Evolutionary conservation across 2,329 filamentous ascomycete species (phyloP).

Genomic region (Aciculosporium take): DNA sequence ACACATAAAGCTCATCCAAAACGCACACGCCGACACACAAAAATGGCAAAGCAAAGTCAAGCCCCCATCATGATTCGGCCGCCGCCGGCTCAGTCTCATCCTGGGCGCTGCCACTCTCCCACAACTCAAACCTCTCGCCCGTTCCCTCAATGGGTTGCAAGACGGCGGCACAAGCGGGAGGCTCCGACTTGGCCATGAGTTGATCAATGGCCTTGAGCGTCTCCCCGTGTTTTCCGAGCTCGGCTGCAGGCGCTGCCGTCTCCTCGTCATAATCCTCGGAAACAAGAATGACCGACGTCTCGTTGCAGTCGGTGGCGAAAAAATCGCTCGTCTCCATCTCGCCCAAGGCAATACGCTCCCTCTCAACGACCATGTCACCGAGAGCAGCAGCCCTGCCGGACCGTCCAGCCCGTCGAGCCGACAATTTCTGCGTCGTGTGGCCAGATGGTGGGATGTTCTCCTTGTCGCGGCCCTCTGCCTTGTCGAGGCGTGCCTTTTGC

Average conservation of each 20-base stretch:
- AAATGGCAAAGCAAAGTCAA: background rate
- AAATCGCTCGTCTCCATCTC: conserved; percentile 56
- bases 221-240: conserved; percentile 8
- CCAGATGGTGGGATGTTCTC: conserved; percentile 76
- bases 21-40: background rate
- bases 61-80: conserved; percentile 12
- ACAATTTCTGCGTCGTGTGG: conserved; percentile 48
- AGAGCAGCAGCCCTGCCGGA: conserved; percentile 13
- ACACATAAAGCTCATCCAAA: background rate
- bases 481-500: conserved; percentile 35
- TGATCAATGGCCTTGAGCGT: conserved; percentile 17
- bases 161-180: conserved; percentile 29
- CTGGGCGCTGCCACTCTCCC: conserved; percentile 54
- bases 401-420: conserved; percentile 21
- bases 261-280: conserved; percentile 43
- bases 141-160: conserved; percentile 44
- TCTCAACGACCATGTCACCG: conserved; percentile 47
- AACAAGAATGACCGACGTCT: conserved; percentile 45
- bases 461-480: conserved; percentile 58
- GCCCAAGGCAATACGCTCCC: conserved; percentile 48
- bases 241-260: conserved; percentile 5
- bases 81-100: conserved; percentile 33
- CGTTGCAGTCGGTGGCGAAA: conserved; percentile 52
- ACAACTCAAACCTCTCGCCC: conserved; percentile 50
- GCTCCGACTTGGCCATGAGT: conserved; percentile 24